Conservation (phyloP, 2,329 filamentous ascomycete species). For the Ceratocystis eucalypticola region DNA sequence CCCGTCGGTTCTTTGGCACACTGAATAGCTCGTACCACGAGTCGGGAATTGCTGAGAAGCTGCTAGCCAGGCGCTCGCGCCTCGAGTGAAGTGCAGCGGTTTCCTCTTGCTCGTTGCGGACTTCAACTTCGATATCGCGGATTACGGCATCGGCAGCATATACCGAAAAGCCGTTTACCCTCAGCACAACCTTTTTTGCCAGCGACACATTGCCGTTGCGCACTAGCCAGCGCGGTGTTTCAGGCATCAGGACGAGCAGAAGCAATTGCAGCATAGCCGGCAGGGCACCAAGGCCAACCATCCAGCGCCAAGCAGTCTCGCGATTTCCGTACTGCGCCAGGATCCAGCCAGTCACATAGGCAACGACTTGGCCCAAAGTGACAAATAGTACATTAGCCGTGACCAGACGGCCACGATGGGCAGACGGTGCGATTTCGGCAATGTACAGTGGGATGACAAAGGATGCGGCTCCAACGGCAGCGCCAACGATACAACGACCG, state of each 20-base stretch:
- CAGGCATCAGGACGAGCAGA: slow-evolving; percentile 61
- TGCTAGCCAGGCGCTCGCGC: slow-evolving; percentile 28
- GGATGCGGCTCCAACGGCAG: slow-evolving; percentile 61
- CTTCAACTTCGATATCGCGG: slow-evolving; percentile 57
- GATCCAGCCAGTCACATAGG: slow-evolving; percentile 70
- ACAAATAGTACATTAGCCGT: slow-evolving; percentile 74
- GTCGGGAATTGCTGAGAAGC: slow-evolving; percentile 23
- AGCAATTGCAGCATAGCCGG: slow-evolving; percentile 60
- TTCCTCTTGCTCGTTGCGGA: slow-evolving; percentile 50
- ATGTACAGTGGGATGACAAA: slow-evolving; percentile 83
- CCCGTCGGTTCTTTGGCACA: slow-evolving; percentile 54
- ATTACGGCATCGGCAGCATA: slow-evolving; percentile 46
- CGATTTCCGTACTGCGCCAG: slow-evolving; percentile 44
- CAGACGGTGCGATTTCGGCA: slow-evolving; percentile 66
- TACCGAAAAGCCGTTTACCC: slow-evolving; percentile 32
- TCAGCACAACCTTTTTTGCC: slow-evolving; percentile 55
- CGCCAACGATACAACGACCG: slow-evolving; percentile 56
- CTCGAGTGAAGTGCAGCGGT: slow-evolving; percentile 27
- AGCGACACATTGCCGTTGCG: slow-evolving; percentile 47
- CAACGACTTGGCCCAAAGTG: slow-evolving; percentile 76
- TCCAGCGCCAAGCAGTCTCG: slow-evolving; percentile 67
- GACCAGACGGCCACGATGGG: slow-evolving; percentile 63
- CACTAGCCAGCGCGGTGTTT: slow-evolving; percentile 80
- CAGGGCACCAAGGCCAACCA: slow-evolving; percentile 72
- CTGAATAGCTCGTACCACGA: slow-evolving; percentile 40